These are phyloP conservation scores for Linaria vulgaris DNA, from an alignment of 257 asterid genomes.

Conservation along the genomic window DNA sequence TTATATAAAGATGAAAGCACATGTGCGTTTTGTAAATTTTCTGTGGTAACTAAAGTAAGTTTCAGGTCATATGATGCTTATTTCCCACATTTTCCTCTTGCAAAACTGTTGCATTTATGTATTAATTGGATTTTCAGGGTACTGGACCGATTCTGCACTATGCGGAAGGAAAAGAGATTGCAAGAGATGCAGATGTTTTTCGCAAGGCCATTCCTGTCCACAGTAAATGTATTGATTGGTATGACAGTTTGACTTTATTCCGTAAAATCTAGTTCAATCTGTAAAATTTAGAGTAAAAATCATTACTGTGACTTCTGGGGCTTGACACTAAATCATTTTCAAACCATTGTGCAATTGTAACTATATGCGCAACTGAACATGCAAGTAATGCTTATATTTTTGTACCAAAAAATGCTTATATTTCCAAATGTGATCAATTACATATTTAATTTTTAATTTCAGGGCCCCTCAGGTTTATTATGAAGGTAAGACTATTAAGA, in stretches of 20 bases:
- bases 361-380: too few relatives aligned
- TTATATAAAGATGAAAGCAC: conserved; percentile 31
- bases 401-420: too few relatives aligned
- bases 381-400: too few relatives aligned
- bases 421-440: background rate
- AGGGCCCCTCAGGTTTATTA: conserved; percentile 87
- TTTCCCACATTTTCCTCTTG: conserved; percentile 10
- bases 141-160: conserved; percentile 70
- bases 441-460: conserved; percentile 24
- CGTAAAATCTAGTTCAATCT: too few relatives aligned
- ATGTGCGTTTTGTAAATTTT: conserved; percentile 83
- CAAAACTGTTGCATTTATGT: conserved; percentile 10
- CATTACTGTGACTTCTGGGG: too few relatives aligned
- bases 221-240: conserved; percentile 85
- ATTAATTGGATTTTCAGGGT: conserved; percentile 45
- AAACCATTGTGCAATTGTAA: too few relatives aligned
- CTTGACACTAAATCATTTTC: too few relatives aligned
- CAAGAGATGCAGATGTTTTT: conserved; percentile 33
- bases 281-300: too few relatives aligned
- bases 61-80: conserved; percentile 15
- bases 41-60: conserved; percentile 67
- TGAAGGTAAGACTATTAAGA: conserved; percentile 60
- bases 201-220: conserved; percentile 65
- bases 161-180: conserved; percentile 71
- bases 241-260: conserved; percentile 27